These are phyloP conservation scores for Cercophora newfieldiana DNA, from an alignment of 495 filamentous ascomycete genomes.

Conservation along the genomic window DNA sequence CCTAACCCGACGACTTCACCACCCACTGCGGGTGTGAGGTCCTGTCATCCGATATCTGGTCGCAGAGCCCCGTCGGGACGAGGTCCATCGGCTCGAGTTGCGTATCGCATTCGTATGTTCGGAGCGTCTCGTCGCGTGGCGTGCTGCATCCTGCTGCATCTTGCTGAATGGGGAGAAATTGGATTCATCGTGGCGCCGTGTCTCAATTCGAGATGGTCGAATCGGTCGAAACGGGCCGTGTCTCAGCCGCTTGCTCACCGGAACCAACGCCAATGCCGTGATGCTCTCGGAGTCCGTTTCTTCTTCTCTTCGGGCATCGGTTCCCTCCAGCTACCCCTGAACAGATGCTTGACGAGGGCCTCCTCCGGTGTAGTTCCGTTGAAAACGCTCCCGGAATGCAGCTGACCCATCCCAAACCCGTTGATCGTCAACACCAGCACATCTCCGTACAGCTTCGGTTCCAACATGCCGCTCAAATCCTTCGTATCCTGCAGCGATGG, in stretches of 20 bases:
- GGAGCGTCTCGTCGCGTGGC: background rate
- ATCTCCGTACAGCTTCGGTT: slow-evolving; percentile 30
- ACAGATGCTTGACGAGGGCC: slow-evolving; percentile 31
- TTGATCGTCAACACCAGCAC: slow-evolving; percentile 33
- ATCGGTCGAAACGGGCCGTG: background rate
- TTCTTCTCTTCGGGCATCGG: background rate
- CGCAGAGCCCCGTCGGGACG: background rate
- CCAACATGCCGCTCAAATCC: slow-evolving; percentile 26
- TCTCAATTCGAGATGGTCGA: background rate
- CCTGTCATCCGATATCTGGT: background rate
- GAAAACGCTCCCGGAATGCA: slow-evolving; percentile 27
- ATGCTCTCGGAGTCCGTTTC: background rate
- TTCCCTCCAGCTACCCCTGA: slow-evolving; percentile 28
- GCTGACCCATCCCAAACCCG: slow-evolving; percentile 33
- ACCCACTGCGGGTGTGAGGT: background rate
- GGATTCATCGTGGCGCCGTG: background rate
- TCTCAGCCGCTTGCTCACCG: background rate
- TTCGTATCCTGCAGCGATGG: slow-evolving; percentile 12
- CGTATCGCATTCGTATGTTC: background rate
- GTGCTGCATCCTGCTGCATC: too few species aligned
- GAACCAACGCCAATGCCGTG: background rate
- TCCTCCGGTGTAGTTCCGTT: slow-evolving; percentile 21
- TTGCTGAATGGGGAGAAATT: too few species aligned
- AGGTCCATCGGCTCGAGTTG: background rate
- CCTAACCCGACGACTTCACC: background rate